Evolutionary conservation across 2,329 filamentous ascomycete genomes (phyloP), one percentile per base, ranked within the genome.

Genomic region (Eutypella sp.): DNA sequence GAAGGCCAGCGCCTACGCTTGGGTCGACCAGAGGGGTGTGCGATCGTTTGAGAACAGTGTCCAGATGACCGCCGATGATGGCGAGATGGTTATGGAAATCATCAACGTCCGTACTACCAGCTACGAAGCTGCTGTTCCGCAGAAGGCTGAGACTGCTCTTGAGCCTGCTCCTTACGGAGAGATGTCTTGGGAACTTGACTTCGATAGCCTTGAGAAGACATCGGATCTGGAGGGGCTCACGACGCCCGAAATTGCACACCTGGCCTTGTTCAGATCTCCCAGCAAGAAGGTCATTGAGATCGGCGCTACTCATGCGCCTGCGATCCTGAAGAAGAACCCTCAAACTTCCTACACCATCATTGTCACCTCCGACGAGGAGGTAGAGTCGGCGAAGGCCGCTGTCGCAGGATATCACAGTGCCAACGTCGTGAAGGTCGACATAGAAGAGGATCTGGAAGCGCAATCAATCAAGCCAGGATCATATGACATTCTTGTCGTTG

Each of bases 71-170:
- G 55, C 55, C 18, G 40, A 48, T 2, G 56, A 61, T 40, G 57
- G 54, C 27, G 44, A 57, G 20, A 40, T 63, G 15, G 46, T 64
- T 11, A 46, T 64, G 53, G 54, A 62, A 20, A 59, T 64, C n/a
- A 27, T 18, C 20, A 57, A 57, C 36, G 29, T 64, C 19, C 54
- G 57, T n/a, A 41, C 47, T 19, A 50, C 48, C 4, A 38, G 22
- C 8, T 63, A 64, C 42, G 63, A 65, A 40, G 62, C 59, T 10
- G 61, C 57, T 3, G 54, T 65, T 8, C 57, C 61, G 1, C 58
- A 59, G 41, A 55, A 52, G 36, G 41, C 44, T 1, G 48, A 50
- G 16, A 40, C 37, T 4, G 44, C 48, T 3, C 40, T 56, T 7
- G 37, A 47, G 40, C 44, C 49, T 11, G 49, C 48, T 9, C 53